These are phyloP conservation scores for Hypoxylon sp. DNA, from an alignment of 2,329 filamentous ascomycete species.

Conservation along the genomic window DNA sequence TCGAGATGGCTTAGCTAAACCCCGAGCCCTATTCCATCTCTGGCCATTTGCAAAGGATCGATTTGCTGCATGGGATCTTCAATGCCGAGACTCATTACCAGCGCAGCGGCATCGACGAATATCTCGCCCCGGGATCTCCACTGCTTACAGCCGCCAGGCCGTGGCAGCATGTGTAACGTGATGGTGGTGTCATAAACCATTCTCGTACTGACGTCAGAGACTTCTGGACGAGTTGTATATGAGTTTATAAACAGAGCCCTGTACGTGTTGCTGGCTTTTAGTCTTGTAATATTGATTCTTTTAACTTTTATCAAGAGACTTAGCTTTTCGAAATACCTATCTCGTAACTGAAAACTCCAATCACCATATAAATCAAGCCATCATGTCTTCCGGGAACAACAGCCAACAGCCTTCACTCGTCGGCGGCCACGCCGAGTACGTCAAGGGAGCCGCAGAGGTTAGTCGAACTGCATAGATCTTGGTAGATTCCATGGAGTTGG, in stretches of 20 bases:
- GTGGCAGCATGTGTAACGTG: constrained; percentile 25
- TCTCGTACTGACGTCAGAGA: constrained; percentile 37
- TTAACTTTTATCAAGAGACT: background rate
- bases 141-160: too few relatives aligned
- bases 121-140: constrained; percentile 22
- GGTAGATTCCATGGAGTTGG: background rate
- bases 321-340: background rate
- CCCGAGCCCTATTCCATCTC: constrained; percentile 18
- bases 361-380: constrained; percentile 44
- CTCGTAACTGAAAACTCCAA: constrained; percentile 17
- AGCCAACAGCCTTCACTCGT: constrained; percentile 65
- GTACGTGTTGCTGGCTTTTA: background rate
- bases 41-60: constrained; percentile 12
- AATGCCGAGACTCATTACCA: constrained; percentile 33
- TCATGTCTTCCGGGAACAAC: constrained; percentile 46
- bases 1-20: background rate
- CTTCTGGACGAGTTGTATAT: constrained; percentile 2
- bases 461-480: constrained; percentile 19
- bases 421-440: constrained; percentile 70
- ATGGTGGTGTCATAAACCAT: constrained; percentile 33
- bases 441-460: constrained; percentile 73
- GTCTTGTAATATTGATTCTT: background rate
- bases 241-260: constrained; percentile 12
- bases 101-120: constrained; percentile 11
- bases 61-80: constrained; percentile 27